Percentiles rank a stretch among this genome's conserved stretches.
Conservation (phyloP, 305 asterid genomes). For the Rubia peregrina region DNA sequence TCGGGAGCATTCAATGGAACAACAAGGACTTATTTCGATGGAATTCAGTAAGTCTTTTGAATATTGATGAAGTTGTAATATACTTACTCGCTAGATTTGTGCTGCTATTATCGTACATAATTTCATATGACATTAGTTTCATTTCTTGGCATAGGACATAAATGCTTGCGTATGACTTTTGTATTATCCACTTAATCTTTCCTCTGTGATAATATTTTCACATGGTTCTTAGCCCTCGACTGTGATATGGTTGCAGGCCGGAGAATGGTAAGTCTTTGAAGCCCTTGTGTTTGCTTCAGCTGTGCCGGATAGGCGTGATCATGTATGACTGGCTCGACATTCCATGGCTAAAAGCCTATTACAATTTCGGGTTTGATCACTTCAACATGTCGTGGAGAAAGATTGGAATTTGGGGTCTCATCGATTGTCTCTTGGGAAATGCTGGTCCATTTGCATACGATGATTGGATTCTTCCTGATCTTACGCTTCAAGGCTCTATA, state of each 20-base stretch:
- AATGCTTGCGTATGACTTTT: background rate
- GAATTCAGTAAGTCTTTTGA: conserved; percentile 63
- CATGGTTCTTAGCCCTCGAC: background rate
- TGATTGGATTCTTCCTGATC: conserved; percentile 96
- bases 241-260: conserved; percentile 39
- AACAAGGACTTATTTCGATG: conserved; percentile 83
- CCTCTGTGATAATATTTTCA: background rate
- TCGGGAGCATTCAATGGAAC: conserved; percentile 99
- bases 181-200: background rate
- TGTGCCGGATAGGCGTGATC: conserved; percentile 77
- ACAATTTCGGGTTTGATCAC: conserved; percentile 92
- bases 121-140: background rate
- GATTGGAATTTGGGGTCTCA: conserved; percentile 71
- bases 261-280: conserved; percentile 79
- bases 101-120: background rate
- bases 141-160: background rate
- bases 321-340: conserved; percentile 94
- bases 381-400: conserved; percentile 73
- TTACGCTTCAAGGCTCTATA: conserved; percentile 76
- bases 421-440: conserved; percentile 65
- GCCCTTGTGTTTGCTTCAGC: conserved; percentile 71
- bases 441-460: conserved; percentile 83
- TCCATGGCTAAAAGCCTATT: conserved; percentile 65
- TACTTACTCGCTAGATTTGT: background rate
- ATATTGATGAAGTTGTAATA: background rate